A percentile compares a stretch with the other conserved stretches of the same genome.
phyloP scores from a whole-genome alignment of 192 early-diverging fungal species.

The Piromyces finnis region DNA sequence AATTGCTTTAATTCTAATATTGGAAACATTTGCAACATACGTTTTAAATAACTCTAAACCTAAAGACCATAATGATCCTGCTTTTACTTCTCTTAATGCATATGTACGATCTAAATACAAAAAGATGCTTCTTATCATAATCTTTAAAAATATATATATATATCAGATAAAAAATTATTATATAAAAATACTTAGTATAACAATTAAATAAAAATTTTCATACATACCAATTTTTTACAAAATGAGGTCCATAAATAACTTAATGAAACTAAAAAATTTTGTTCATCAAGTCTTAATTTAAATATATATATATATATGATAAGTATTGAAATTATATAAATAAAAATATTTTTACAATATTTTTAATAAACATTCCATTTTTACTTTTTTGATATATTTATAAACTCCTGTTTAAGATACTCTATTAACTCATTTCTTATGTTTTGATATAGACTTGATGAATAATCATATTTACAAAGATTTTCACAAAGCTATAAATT shows the following conservation, averaged over 20 bases:
- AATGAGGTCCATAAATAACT: background rate
- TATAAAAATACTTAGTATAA: no score
- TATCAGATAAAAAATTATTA: no score
- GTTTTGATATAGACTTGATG: background rate
- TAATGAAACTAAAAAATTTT: background rate
- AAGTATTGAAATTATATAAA: no score
- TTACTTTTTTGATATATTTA: background rate
- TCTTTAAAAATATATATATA: background rate
- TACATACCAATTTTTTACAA: background rate
- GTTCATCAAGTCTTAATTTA: background rate
- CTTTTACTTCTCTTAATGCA: background rate
- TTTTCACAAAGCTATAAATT: background rate
- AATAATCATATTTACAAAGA: background rate
- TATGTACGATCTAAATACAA: background rate
- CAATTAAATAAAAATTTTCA: background rate
- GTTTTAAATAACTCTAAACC: background rate
- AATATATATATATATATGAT: background rate
- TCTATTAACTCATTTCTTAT: background rate
- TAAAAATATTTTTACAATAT: no score
- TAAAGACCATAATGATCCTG: background rate
- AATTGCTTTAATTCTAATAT: background rate
- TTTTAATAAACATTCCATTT: no score
- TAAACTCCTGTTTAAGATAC: background rate
- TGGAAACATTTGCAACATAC: background rate
- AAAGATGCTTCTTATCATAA: background rate